Evolutionary conservation across 2,329 filamentous ascomycete species (phyloP), one percentile per base, ranked within the genome.

Genomic region (Fusarium sacchari): DNA sequence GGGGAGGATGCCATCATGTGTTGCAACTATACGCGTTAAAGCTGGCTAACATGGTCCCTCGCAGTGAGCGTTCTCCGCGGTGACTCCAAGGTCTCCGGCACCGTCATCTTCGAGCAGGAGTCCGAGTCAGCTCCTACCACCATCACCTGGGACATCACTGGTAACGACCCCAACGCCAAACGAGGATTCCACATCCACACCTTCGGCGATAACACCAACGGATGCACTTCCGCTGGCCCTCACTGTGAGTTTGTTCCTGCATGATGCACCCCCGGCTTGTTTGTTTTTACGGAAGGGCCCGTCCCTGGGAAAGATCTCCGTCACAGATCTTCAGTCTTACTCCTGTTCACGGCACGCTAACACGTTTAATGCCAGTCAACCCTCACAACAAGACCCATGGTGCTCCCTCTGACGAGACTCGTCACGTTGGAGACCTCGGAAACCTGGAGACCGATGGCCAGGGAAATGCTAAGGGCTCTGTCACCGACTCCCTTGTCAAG

Each of bases 131-230:
- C 90, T 79, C 91, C 92, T 78, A 98, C 96, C 83, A 96, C 89
- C 84, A 89, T 99, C 87, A 90, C 92, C 82, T 99, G 94, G 92
- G 91, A 98, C 86, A 95, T 99, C 86, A 89, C 90, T 72, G 96
- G 96, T 86, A 89, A 98, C 86, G 95, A 98, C 83, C 81, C 96
- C 86, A 97, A 97, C 84, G 95, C 96, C 82, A 91, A 97, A 91
- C 96, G 96, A 86, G 96, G 94, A 85, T 95, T 98, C 90, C 96
- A 99, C 90, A 92, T 99, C 82, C 96, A 99, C 89, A 94, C 96
- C 85, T 99, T 97, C 82, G 96, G 96, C 84, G 96, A 98, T 90
- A 98, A 98, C 91, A 98, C 96, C 89, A 99, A 99, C 87, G 96
- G 96, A 85, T 99, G 96, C 93, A 98, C 96, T 77, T 97, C 94